phyloP scores from a whole-genome alignment of 345 rosid species.

The Mercurialis annua region DNA sequence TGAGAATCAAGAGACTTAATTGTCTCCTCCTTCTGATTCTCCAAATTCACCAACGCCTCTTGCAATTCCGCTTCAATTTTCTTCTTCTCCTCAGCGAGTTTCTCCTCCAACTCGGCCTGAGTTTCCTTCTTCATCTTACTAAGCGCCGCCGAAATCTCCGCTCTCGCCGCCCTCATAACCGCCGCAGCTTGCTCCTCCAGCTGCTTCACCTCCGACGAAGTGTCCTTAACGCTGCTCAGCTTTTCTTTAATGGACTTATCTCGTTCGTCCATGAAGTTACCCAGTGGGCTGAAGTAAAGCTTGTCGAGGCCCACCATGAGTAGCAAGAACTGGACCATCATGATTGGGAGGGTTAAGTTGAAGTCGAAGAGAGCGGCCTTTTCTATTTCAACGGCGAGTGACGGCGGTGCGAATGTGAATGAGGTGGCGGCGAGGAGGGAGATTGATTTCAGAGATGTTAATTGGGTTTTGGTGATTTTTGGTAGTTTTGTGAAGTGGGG shows the following conservation, averaged over 20 bases:
- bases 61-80: slow-evolving; percentile 75
- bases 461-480: slow-evolving; percentile 31
- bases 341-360: slow-evolving; percentile 86
- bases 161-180: slow-evolving; percentile 80
- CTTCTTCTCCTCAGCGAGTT: slow-evolving; percentile 61
- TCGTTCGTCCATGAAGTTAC: slow-evolving; percentile 83
- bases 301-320: slow-evolving; percentile 90
- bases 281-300: slow-evolving; percentile 72
- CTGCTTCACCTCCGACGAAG: slow-evolving; percentile 73
- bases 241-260: slow-evolving; percentile 76
- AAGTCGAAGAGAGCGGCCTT: slow-evolving; percentile 93
- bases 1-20: slow-evolving; percentile 74
- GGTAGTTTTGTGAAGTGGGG: slow-evolving; percentile 40
- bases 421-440: slow-evolving; percentile 54
- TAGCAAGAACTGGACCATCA: slow-evolving; percentile 69
- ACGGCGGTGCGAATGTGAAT: slow-evolving; percentile 54
- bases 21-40: slow-evolving; percentile 85
- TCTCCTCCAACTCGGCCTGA: slow-evolving; percentile 64
- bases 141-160: slow-evolving; percentile 83
- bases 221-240: slow-evolving; percentile 75
- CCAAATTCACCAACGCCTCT: slow-evolving; percentile 70
- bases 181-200: slow-evolving; percentile 82
- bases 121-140: slow-evolving; percentile 94
- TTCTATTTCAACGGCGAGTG: slow-evolving; percentile 74
- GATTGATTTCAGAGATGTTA: slow-evolving; percentile 48